phyloP scores from a whole-genome alignment of 2,329 filamentous ascomycete species.

The Gremmenia infestans region DNA sequence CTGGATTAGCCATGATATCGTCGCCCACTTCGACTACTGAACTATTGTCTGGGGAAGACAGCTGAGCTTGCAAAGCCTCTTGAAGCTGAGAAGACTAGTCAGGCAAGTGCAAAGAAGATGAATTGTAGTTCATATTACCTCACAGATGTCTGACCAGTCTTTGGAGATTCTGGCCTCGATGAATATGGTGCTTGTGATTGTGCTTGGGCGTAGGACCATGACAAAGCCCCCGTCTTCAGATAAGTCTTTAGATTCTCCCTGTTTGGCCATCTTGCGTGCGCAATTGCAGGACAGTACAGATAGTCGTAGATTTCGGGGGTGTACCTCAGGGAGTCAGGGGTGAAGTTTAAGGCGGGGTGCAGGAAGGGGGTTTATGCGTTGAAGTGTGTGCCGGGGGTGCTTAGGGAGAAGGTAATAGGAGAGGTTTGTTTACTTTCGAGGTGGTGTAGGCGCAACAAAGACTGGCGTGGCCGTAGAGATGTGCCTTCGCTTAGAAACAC shows the following conservation, averaged over 20 bases:
- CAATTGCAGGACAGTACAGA: background rate
- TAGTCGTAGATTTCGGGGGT: background rate
- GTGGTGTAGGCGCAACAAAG: background rate
- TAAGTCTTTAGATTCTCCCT: background rate
- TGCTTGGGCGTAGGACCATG: background rate
- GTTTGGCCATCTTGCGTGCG: background rate
- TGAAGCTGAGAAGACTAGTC: background rate
- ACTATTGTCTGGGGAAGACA: conserved; percentile 4
- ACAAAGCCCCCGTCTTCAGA: background rate
- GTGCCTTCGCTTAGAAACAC: background rate
- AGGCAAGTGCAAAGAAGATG: background rate
- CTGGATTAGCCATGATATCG: conserved; percentile 14
- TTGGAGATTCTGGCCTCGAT: background rate
- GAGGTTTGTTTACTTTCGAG: too few relatives aligned
- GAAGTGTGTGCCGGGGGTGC: too few relatives aligned
- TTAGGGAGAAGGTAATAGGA: too few relatives aligned
- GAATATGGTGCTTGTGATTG: background rate
- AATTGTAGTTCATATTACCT: background rate
- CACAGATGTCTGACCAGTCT: background rate
- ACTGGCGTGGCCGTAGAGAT: background rate
- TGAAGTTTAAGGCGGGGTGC: background rate
- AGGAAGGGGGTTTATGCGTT: background rate
- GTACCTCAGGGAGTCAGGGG: background rate
- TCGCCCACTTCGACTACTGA: conserved; percentile 14
- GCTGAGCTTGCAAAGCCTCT: conserved; percentile 8